phyloP scores from a whole-genome alignment of 2,329 filamentous ascomycete species.

The Fusarium nurragi region DNA sequence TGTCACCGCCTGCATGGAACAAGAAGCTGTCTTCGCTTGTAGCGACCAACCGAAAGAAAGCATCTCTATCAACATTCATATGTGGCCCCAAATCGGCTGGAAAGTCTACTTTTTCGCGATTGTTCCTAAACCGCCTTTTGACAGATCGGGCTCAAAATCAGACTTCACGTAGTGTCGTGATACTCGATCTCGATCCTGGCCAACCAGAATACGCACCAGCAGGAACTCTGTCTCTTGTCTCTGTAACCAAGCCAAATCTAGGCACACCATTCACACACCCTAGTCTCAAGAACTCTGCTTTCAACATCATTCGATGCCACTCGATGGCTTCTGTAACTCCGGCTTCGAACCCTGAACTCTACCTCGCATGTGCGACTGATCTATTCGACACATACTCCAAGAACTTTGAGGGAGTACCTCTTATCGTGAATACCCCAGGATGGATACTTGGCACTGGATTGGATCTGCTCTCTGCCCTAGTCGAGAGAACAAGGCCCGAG shows the following conservation, averaged over 20 bases:
- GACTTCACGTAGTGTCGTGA: conserved; percentile 53
- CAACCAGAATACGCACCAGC: conserved; percentile 79
- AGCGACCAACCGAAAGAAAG: conserved; percentile 45
- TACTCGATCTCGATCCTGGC: conserved; percentile 81
- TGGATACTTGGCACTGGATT: conserved; percentile 78
- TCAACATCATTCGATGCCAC: conserved; percentile 67
- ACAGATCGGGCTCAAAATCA: conserved; percentile 49
- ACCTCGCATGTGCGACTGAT: conserved; percentile 70
- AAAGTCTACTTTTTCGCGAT: conserved; percentile 77
- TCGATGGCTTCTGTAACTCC: conserved; percentile 72
- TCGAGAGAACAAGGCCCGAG: conserved; percentile 62
- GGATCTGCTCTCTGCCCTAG: conserved; percentile 68
- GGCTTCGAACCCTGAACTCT: conserved; percentile 72
- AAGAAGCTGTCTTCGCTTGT: conserved; percentile 62
- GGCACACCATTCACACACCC: conserved; percentile 74
- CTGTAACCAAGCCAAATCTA: conserved; percentile 69
- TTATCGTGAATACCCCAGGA: conserved; percentile 79
- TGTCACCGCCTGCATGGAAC: conserved; percentile 69
- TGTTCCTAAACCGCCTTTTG: conserved; percentile 74
- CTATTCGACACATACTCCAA: conserved; percentile 68
- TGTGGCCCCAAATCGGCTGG: conserved; percentile 77
- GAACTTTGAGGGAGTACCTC: conserved; percentile 57
- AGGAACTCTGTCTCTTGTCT: conserved; percentile 74
- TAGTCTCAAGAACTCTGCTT: conserved; percentile 47
- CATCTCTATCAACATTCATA: conserved; percentile 61